These are phyloP conservation scores for Colletotrichum navitas DNA, from an alignment of 2,329 filamentous ascomycete genomes.

Conservation along the genomic window DNA sequence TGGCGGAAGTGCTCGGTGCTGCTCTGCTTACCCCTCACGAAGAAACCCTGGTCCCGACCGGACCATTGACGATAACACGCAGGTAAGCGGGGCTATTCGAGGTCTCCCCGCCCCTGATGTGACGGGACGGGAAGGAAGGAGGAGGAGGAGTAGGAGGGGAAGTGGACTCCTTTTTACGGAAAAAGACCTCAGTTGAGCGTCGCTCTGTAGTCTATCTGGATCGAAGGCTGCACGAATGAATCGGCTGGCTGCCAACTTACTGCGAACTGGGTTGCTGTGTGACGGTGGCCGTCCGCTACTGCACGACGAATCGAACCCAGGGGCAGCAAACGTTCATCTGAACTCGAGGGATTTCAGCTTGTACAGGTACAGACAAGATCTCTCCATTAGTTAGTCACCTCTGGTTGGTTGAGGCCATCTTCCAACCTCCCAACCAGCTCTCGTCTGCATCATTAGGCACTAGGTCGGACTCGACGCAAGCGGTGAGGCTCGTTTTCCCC, in stretches of 20 bases:
- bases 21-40: slow-evolving; percentile 23
- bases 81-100: slow-evolving; percentile 18
- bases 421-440: background rate
- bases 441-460: background rate
- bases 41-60: slow-evolving; percentile 3
- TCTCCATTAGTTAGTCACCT: background rate
- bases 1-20: no score
- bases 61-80: slow-evolving; percentile 10
- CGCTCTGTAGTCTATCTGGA: background rate
- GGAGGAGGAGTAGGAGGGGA: no score
- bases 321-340: slow-evolving; percentile 37
- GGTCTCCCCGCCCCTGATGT: slow-evolving; percentile 13
- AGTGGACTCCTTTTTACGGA: background rate
- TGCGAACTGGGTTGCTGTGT: slow-evolving; percentile 21
- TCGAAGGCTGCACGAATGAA: slow-evolving; percentile 26
- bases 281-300: slow-evolving; percentile 30
- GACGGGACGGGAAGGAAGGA: slow-evolving; percentile 16
- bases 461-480: background rate
- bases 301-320: slow-evolving; percentile 35
- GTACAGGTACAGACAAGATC: background rate
- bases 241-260: slow-evolving; percentile 16
- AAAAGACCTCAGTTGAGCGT: slow-evolving; percentile 3
- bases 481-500: background rate
- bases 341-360: slow-evolving; percentile 3
- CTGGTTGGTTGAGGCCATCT: background rate